Conservation (phyloP, 2,329 filamentous ascomycete species). For the Colletotrichum cereale region DNA sequence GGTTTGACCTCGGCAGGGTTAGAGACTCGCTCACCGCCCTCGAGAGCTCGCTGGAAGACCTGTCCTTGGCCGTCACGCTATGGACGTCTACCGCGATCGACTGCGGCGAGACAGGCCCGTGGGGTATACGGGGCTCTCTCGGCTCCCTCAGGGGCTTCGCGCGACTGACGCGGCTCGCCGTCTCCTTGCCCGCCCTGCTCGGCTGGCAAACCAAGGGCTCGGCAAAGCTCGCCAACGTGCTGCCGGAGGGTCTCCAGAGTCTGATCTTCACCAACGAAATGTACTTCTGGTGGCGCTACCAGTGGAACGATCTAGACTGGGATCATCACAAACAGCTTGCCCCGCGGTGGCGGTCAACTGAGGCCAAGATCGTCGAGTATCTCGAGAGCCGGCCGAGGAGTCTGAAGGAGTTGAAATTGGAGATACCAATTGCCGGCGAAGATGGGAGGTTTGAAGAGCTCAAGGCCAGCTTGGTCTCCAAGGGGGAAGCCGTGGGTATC, state of each 20-base stretch:
- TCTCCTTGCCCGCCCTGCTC: slow-evolving; percentile 15
- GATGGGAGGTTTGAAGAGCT: background rate
- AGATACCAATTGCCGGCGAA: background rate
- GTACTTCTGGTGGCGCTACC: slow-evolving; percentile 17
- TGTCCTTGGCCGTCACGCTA: background rate
- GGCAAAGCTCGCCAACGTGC: background rate
- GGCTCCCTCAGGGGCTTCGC: slow-evolving; percentile 6
- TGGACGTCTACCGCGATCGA: slow-evolving; percentile 18
- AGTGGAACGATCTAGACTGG: slow-evolving; percentile 19
- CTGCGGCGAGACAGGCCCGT: slow-evolving; percentile 9
- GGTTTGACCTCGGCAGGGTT: background rate
- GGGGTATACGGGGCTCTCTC: slow-evolving; percentile 9
- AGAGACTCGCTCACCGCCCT: background rate
- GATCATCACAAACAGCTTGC: background rate
- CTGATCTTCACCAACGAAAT: slow-evolving; percentile 16
- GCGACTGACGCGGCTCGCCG: background rate
- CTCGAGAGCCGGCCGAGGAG: background rate
- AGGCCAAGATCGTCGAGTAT: background rate
- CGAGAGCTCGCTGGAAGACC: slow-evolving; percentile 7
- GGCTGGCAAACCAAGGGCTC: slow-evolving; percentile 5
- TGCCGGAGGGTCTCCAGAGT: background rate
- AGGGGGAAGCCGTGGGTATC: background rate
- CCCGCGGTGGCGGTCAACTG: background rate
- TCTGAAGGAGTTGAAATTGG: background rate
- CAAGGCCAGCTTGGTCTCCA: background rate